Conservation (phyloP, 2,329 filamentous ascomycete species). For the Zymoseptoria brevis region DNA sequence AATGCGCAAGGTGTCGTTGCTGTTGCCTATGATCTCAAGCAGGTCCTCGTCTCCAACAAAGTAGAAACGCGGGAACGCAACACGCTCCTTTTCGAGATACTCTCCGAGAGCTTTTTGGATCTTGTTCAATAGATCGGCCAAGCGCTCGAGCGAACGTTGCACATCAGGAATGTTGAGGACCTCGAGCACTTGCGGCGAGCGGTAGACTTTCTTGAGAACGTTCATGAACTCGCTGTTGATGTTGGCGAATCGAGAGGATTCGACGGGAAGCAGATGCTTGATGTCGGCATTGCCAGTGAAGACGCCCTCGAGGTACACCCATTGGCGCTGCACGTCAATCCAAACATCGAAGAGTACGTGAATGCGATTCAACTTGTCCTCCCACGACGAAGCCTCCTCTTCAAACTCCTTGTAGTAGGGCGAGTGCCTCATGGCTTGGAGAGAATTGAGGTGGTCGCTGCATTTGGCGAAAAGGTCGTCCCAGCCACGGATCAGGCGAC, state of each 20-base stretch:
- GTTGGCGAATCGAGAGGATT: constrained; percentile 95
- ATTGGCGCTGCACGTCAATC: constrained; percentile 99
- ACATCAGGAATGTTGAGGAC: constrained; percentile 93
- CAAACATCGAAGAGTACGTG: constrained; percentile 98
- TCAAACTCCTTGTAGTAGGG: constrained; percentile 99
- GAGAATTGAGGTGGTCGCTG: constrained; percentile 92
- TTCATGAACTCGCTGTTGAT: constrained; percentile 98
- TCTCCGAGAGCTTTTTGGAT: constrained; percentile 98
- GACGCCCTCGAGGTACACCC: constrained; percentile 98
- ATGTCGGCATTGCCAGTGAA: constrained; percentile 99
- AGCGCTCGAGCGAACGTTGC: constrained; percentile 87
- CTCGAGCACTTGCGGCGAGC: constrained; percentile 89
- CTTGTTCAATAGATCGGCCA: constrained; percentile 96
- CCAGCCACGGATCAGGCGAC: constrained; percentile 92
- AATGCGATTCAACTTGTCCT: constrained; percentile 94
- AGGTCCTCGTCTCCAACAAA: constrained; percentile 98
- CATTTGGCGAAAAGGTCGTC: constrained; percentile 98
- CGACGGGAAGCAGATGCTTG: constrained; percentile 92
- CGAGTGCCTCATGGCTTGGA: constrained; percentile 98
- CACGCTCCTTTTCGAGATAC: constrained; percentile 94
- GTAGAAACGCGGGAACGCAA: constrained; percentile 97
- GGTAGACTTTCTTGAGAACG: constrained; percentile 99
- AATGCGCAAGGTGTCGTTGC: constrained; percentile 91
- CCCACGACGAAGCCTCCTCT: constrained; percentile 92
- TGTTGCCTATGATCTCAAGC: constrained; percentile 98